Percentiles rank a stretch among this genome's conserved stretches.
phyloP scores from a whole-genome alignment of 805 yeast genomes.

The Ogataea neopini region DNA sequence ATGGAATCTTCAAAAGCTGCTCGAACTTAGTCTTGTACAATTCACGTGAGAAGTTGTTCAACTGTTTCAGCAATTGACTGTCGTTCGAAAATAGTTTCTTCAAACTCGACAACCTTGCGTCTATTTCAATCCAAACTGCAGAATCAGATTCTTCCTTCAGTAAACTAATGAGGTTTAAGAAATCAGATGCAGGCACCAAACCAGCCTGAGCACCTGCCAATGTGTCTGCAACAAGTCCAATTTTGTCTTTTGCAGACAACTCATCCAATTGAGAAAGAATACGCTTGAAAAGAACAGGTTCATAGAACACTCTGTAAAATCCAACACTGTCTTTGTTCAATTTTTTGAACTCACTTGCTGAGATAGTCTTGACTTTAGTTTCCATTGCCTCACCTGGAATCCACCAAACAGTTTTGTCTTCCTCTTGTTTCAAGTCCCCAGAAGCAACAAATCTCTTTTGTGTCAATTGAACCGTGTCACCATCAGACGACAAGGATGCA shows the following conservation, averaged over 20 bases:
- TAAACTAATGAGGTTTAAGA: constrained; percentile 43
- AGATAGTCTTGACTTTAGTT: constrained; percentile 21
- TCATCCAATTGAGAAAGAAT: constrained; percentile 41
- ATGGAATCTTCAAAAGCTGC: constrained; percentile 20
- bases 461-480: constrained; percentile 39
- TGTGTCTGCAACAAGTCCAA: constrained; percentile 56
- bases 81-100: constrained; percentile 40
- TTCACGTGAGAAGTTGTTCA: constrained; percentile 35
- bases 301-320: constrained; percentile 55
- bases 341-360: constrained; percentile 36
- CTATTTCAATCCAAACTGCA: constrained; percentile 58
- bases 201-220: constrained; percentile 52
- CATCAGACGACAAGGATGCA: constrained; percentile 42
- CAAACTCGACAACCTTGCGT: constrained; percentile 40
- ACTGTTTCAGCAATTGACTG: constrained; percentile 27
- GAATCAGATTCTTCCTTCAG: constrained; percentile 40
- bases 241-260: constrained; percentile 48
- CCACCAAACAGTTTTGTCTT: constrained; percentile 62
- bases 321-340: constrained; percentile 53
- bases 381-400: constrained; percentile 42
- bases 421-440: constrained; percentile 59
- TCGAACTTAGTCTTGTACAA: constrained; percentile 38
- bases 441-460: constrained; percentile 65
- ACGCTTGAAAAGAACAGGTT: constrained; percentile 40
- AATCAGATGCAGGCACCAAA: constrained; percentile 40